Base-by-base conservation (phyloP, 768 basidiomycete genomes). In the Phylloporus sp. region DNA sequence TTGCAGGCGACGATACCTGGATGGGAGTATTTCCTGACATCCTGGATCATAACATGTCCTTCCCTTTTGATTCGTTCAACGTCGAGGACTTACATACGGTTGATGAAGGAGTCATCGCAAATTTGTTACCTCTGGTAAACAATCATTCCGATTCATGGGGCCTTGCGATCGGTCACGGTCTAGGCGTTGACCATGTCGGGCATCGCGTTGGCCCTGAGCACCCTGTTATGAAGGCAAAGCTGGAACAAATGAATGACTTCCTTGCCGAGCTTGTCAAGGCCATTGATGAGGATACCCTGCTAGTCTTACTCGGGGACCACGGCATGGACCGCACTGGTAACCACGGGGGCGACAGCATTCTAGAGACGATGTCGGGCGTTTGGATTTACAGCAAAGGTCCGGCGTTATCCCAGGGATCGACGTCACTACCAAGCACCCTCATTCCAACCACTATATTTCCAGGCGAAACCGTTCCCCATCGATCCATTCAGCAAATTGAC, bases 1-100 rank as follows among this genome's bases (percentile, higher is more conserved):
- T 97, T 66, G 91, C 91, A 84, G 95, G 97, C 0, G 95, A 98
- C 62, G 93, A 98, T 67, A 99, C 97, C 0, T 99, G 97, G 97
- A 81, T 88, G 69, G 80, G 85, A 1, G 80, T 95, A 12, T 99
- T 94, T 63, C 91, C 95, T 0, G 72, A 79, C 47, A 72, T 81
- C 5, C 93, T 97, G 58, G 74, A 79, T 26, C 67, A 73, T 13
- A 84, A 89, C 61, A 82, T 88, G 76, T 77, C 86, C 1, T 87
- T 82, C 63, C 86, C 95, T 0, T 98, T 84, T 65, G 95, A 97
- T 69, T 97, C 94, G 0, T 98, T 99, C 78, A 94, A 98, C 68
- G 97, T 99, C 53, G 97, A 98, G 68, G 97, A 98, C 66, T 77
- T 99, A 4, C 94, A 99, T 62, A 87, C 91, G 0, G 97, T 98